Evolutionary conservation across 257 asterid species (phyloP), one percentile per base, ranked within the genome.

Genomic region (Phtheirospermum japonicum): DNA sequence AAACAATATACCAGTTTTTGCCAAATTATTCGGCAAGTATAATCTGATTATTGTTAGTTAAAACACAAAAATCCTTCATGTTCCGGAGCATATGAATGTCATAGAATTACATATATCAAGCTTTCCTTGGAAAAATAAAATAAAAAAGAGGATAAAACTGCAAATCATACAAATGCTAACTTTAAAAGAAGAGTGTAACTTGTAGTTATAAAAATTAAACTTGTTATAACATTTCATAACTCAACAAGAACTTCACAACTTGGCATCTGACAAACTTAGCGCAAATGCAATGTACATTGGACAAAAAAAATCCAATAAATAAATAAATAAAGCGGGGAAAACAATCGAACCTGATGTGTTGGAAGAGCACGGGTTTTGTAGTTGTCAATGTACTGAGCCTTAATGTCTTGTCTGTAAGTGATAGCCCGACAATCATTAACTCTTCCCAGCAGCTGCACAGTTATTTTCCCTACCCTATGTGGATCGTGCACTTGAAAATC

Each of bases 401-500:
- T 83, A 63, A 93, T 72, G 65, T 93, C 97, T 76, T 89, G 97
- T 59, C 99, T 81, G 43, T 83, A 76, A 9, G 90, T 85, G 68
- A 89, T 75, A 42, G 95, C 95, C 37, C 93, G 87, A 32, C 97
- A 84, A 63, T 92, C 97, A 2, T 83, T 92, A 65, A 92, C 79
- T 86, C 98, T 86, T 50, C 97, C 97, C 67, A 76, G 80, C 67
- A 93, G 80, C 75, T 89, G 83, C 67, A 89, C 99, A n/a, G 79
- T 76, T 63, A 93, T 89, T 74, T 62, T 81, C 71, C 92, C 89
- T 43, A 87, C 96, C 71, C 97, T 85, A 31, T 87, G 94, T 28
- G 91, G 88, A 61, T 89, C 94, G 11, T 87, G 80, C 40, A 83
- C 79, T 69, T 89, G 72, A 59, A 89, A 89, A 70, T 89, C 92